A percentile compares a stretch with the other conserved stretches of the same genome.
These are phyloP conservation scores for Calycina herbarum DNA, from an alignment of 2,329 filamentous ascomycete genomes.

Conservation along the genomic window DNA sequence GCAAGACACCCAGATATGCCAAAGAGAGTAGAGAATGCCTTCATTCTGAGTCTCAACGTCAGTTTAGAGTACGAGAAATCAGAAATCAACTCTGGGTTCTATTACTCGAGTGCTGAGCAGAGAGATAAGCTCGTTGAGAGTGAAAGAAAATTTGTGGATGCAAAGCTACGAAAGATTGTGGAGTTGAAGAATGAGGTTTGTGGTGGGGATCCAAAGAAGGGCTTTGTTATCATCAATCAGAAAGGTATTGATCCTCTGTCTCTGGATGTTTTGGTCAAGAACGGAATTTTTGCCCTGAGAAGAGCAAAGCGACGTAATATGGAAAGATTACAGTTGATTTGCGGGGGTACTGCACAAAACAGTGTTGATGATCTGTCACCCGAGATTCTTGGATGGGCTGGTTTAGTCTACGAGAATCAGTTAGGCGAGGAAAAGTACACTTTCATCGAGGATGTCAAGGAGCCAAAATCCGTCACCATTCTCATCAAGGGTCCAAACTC, in stretches of 20 bases:
- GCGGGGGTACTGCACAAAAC: conserved; percentile 89
- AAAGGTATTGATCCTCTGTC: conserved; percentile 98
- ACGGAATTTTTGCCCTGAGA: conserved; percentile 91
- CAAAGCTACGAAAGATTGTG: conserved; percentile 96
- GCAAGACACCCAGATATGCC: conserved; percentile 98
- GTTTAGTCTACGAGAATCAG: conserved; percentile 94
- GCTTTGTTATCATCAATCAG: conserved; percentile 97
- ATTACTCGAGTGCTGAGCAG: conserved; percentile 96
- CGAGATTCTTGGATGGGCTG: conserved; percentile 91
- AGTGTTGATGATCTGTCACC: conserved; percentile 90
- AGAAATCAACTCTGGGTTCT: conserved; percentile 98
- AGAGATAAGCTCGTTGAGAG: conserved; percentile 97
- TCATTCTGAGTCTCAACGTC: conserved; percentile 93
- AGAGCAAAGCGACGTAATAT: conserved; percentile 98
- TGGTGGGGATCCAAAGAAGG: conserved; percentile 88
- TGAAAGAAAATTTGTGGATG: conserved; percentile 91
- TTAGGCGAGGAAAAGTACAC: conserved; percentile 99
- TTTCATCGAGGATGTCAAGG: conserved; percentile 97
- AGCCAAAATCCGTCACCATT: conserved; percentile 95
- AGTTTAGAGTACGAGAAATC: conserved; percentile 98
- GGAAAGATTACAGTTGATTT: conserved; percentile 94
- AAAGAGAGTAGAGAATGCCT: conserved; percentile 92
- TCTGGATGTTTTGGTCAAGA: conserved; percentile 94
- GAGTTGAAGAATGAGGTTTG: conserved; percentile 98
- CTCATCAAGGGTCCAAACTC: conserved; percentile 97